Percentiles rank a stretch among this genome's conserved stretches.
phyloP scores from a whole-genome alignment of 2,329 filamentous ascomycete genomes.

The Lizonia empirigonia region DNA sequence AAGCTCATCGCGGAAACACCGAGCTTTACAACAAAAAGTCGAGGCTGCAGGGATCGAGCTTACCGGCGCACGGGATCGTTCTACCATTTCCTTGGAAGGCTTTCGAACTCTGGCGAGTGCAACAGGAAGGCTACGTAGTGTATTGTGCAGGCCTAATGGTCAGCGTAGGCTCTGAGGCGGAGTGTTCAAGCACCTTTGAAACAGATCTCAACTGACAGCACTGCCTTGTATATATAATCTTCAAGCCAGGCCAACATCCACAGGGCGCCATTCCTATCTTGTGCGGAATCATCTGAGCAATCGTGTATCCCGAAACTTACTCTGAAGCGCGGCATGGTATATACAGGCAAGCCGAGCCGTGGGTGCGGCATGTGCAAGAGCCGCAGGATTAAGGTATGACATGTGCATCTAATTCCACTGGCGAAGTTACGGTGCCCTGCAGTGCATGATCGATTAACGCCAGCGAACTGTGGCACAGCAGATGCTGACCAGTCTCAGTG shows the following conservation, averaged over 20 bases:
- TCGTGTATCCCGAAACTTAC: background rate
- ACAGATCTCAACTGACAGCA: conserved; percentile 2
- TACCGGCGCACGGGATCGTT: conserved; percentile 4
- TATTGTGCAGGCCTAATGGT: conserved; percentile 11
- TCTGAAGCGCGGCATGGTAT: conserved; percentile 41
- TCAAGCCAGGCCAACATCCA: conserved; percentile 2
- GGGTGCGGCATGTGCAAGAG: conserved; percentile 78
- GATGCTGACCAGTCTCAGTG: conserved; percentile 29
- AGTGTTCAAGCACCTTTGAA: conserved; percentile 15
- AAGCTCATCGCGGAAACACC: background rate
- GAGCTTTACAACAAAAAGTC: background rate
- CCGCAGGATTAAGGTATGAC: conserved; percentile 71
- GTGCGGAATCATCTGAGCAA: background rate
- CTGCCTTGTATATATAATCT: conserved; percentile 2
- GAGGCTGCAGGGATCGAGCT: conserved; percentile 9
- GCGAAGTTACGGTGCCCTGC: background rate
- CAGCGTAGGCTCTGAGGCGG: conserved; percentile 9
- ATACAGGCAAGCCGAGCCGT: conserved; percentile 50
- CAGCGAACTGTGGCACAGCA: conserved; percentile 5
- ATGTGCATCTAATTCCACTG: background rate
- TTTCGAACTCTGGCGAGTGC: conserved; percentile 7
- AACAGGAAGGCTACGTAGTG: conserved; percentile 16
- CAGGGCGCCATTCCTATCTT: background rate
- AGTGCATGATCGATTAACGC: background rate
- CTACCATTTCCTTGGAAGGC: conserved; percentile 2